A percentile compares a stretch with the other conserved stretches of the same genome.
phyloP scores from a whole-genome alignment of 108 stramenopile genomes.

The Cyclotella atomus region DNA sequence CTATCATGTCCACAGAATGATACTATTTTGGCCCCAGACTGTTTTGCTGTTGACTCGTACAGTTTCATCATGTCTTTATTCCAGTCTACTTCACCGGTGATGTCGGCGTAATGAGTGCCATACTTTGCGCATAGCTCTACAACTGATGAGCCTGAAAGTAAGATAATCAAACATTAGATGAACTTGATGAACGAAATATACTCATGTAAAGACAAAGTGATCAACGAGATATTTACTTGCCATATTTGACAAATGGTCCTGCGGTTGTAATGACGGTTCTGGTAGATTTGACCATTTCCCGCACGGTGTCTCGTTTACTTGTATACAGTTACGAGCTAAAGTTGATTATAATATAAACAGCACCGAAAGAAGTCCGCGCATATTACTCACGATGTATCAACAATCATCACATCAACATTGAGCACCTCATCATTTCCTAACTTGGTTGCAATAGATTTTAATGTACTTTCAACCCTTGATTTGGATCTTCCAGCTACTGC shows the following conservation, averaged over 20 bases:
- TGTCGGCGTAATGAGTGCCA: constrained; percentile 91
- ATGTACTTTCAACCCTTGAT: constrained; percentile 52
- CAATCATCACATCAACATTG: constrained; percentile 54
- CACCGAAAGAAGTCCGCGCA: background rate
- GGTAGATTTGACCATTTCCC: constrained; percentile 71
- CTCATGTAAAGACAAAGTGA: too few relatives aligned
- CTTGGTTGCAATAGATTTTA: constrained; percentile 31
- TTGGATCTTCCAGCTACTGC: constrained; percentile 78
- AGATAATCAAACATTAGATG: too few relatives aligned
- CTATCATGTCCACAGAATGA: constrained; percentile 88
- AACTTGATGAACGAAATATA: too few relatives aligned
- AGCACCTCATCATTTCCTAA: constrained; percentile 41
- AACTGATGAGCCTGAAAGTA: constrained; percentile 30
- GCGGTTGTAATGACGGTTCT: constrained; percentile 82
- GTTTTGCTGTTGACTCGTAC: constrained; percentile 57
- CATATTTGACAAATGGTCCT: constrained; percentile 90
- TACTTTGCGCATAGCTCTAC: constrained; percentile 78
- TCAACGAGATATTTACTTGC: constrained; percentile 5
- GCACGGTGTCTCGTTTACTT: constrained; percentile 60
- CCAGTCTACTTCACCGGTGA: constrained; percentile 93
- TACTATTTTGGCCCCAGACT: constrained; percentile 74
- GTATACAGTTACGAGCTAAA: constrained; percentile 11
- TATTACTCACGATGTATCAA: constrained; percentile 54
- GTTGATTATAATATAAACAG: background rate
- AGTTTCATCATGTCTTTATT: constrained; percentile 68